Evolutionary conservation across 1,284 basidiomycete species (phyloP).

Genomic region (Leccinum variabile): DNA sequence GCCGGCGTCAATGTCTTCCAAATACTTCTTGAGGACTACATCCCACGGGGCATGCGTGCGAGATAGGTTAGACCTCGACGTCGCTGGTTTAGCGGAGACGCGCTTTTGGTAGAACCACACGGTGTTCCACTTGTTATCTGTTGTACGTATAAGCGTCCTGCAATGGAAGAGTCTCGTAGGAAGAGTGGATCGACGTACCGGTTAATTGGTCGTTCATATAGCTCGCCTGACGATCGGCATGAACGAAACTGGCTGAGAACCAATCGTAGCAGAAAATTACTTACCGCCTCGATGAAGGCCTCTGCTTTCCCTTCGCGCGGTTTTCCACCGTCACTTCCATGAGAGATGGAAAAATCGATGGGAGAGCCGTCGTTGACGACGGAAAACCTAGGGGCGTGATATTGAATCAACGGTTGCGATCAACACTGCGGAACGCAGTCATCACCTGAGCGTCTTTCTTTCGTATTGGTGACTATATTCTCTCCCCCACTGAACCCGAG

Average conservation of each 20-base stretch:
- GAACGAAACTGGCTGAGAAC: background rate
- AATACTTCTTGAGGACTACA: background rate
- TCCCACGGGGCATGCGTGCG: background rate
- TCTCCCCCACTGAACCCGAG: background rate
- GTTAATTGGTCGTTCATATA: background rate
- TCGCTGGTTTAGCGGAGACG: background rate
- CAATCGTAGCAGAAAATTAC: background rate
- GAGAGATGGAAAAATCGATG: background rate
- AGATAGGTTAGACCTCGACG: background rate
- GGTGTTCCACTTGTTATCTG: background rate
- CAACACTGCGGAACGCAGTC: background rate
- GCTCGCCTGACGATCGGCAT: background rate
- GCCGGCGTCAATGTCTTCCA: background rate
- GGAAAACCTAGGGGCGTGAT: background rate
- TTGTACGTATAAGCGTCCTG: background rate
- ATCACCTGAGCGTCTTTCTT: background rate
- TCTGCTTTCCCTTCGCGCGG: background rate
- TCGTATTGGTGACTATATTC: background rate
- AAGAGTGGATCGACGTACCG: background rate
- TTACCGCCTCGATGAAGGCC: background rate
- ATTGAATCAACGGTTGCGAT: background rate
- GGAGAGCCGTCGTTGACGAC: background rate
- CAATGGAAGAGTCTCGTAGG: background rate
- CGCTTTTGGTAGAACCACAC: background rate
- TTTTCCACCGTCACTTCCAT: background rate